Evolutionary conservation across 192 early-diverging fungal species (phyloP), one percentile per base, ranked within the genome.

Genomic region (Podila minutissima): DNA sequence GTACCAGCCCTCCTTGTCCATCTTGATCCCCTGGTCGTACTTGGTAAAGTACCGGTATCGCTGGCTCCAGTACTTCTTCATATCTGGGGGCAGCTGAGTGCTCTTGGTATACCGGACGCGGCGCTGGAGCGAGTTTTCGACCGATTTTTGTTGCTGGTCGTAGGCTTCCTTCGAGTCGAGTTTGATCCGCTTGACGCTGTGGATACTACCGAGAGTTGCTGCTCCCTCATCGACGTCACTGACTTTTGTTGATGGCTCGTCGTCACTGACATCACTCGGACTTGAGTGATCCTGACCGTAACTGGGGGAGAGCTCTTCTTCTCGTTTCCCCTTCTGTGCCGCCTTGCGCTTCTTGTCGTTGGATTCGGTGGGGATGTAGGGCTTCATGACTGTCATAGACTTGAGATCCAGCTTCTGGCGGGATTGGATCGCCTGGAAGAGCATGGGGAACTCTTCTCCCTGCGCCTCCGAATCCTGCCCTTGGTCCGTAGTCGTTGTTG

Each of bases 1-100:
- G 83, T 90, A 99, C 98, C 96, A 97, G 24, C 94, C 91, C 75
- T 94, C 94, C 82, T 92, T 87, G 75, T 98, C 97, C 74, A 99
- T 88, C 57, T 87, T 82, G 71, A 97, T 92, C 5, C 96, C 96
- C 32, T 95, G 83, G 79, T 99, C 95, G 74, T 91, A 99, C 32
- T 85, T 85, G 61, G 91, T 90, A 69, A 99, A 99, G 22, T 95
- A 88, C 26, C 84, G 84, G 76, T 94, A 94, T 57, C 98, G 90
- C 69, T 94, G 93, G 26, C 83, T 59, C 91, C 93, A 99, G 84
- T 97, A 99, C 82, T 81, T 81, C 57, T 67, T 50, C 77, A 81
- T 81, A 24, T 65, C 49, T 38, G 72, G 46, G 11, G 77, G 77
- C 1, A 81, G 59, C 22, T 81, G 71, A 0, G 5, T 51, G 28